These are phyloP conservation scores for Aegilops umbellulata DNA, from an alignment of 176 grass and related monocot species.

Conservation along the genomic window DNA sequence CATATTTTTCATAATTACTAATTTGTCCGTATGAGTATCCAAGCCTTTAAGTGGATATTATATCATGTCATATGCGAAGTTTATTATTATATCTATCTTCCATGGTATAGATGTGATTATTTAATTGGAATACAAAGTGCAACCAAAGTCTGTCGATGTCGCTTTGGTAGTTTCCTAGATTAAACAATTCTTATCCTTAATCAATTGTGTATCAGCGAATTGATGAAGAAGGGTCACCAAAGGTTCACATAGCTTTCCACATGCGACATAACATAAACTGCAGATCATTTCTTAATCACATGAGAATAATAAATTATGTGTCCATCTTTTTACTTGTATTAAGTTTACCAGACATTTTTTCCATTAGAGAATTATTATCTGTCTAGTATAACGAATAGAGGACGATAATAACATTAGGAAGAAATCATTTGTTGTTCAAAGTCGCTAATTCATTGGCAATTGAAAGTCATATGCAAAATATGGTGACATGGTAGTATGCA, in stretches of 20 bases:
- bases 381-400: too few species aligned
- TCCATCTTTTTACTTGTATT: neutral
- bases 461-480: too few species aligned
- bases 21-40: neutral
- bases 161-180: neutral
- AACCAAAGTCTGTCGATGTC: neutral
- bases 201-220: neutral
- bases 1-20: neutral
- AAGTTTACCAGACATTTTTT: neutral
- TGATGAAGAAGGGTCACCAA: neutral
- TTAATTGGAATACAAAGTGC: neutral
- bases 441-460: too few species aligned
- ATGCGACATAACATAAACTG: neutral
- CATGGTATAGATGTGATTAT: neutral
- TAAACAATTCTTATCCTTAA: neutral
- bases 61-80: neutral
- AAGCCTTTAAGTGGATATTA: neutral
- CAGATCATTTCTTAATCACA: neutral
- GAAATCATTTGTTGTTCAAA: too few species aligned
- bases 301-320: neutral
- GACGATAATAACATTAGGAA: too few species aligned
- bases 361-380: too few species aligned
- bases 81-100: neutral
- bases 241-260: neutral
- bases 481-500: too few species aligned